phyloP scores from a whole-genome alignment of 1,284 basidiomycete species.

The Moesziomyces antarcticus region DNA sequence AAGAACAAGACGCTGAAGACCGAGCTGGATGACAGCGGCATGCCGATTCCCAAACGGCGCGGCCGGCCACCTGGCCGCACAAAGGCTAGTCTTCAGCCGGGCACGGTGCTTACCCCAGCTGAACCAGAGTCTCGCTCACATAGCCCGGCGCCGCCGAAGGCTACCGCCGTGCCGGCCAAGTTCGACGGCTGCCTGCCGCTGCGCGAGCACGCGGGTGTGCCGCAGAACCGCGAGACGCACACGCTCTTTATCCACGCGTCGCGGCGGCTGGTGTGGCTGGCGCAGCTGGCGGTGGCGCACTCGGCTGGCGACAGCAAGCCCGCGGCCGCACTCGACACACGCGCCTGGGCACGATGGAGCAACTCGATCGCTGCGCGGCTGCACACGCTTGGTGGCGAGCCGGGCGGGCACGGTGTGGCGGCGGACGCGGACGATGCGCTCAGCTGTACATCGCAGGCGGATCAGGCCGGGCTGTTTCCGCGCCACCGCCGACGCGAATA shows the following conservation, averaged over 20 bases:
- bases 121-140: too few relatives aligned
- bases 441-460: constrained; percentile 1
- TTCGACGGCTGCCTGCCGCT: constrained; percentile 16
- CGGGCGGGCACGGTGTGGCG: neutral
- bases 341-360: constrained; percentile 24
- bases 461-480: constrained; percentile 23
- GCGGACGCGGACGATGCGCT: neutral
- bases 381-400: neutral
- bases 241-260: constrained; percentile 25
- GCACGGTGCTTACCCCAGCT: too few relatives aligned
- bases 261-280: constrained; percentile 24
- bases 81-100: too few relatives aligned
- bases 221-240: constrained; percentile 22
- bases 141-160: neutral
- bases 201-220: constrained; percentile 4
- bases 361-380: constrained; percentile 12
- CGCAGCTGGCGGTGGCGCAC: constrained; percentile 10
- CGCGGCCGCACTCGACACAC: neutral
- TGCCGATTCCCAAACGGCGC: constrained; percentile 4
- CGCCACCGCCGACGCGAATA: constrained; percentile 18
- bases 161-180: neutral
- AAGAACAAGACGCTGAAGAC: constrained; percentile 2
- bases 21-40: constrained; percentile 8
- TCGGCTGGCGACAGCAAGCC: neutral
- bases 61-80: constrained; percentile 9